A percentile compares a stretch with the other conserved stretches of the same genome.
Conservation (phyloP, 306 rosid genomes). For the Begonia masoniana region DNA sequence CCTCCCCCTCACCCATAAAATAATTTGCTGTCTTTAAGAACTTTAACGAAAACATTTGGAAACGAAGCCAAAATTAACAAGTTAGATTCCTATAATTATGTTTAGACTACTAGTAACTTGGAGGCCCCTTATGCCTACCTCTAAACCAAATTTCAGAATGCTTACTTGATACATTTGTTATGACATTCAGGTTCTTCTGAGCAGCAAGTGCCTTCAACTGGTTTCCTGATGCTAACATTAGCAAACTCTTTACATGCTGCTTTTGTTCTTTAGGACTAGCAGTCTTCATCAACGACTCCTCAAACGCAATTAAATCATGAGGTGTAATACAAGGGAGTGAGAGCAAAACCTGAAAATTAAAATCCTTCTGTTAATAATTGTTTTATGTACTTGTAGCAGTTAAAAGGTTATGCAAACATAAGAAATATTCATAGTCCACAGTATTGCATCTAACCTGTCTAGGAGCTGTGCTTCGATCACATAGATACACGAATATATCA, state of each 20-base stretch:
- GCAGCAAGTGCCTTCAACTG: conserved; percentile 80
- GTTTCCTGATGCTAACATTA: conserved; percentile 73
- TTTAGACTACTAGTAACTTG: too few relatives aligned
- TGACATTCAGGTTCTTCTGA: conserved; percentile 73
- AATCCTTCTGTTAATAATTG: not conserved
- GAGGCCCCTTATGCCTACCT: too few relatives aligned
- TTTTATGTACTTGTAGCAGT: too few relatives aligned
- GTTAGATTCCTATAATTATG: too few relatives aligned
- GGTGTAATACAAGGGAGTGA: conserved; percentile 67
- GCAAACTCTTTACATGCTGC: conserved; percentile 80
- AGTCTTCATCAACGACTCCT: conserved; percentile 81
- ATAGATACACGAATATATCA: conserved; percentile 71
- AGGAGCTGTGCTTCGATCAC: conserved; percentile 81
- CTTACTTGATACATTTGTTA: conserved; percentile 90
- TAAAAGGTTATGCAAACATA: not conserved
- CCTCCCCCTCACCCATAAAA: too few relatives aligned
- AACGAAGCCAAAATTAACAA: not conserved
- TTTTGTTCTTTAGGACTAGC: conserved; percentile 90
- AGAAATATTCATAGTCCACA: conserved; percentile 3
- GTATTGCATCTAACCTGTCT: conserved; percentile 59
- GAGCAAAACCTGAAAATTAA: conserved; percentile 42
- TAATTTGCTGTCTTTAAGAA: too few relatives aligned
- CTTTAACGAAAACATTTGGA: too few relatives aligned
- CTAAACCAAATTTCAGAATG: conserved; percentile 9
- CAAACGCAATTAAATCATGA: conserved; percentile 75